Evolutionary conservation across 352 stramenopile genomes (phyloP).

Genomic region (Phytophthora aleatoria): DNA sequence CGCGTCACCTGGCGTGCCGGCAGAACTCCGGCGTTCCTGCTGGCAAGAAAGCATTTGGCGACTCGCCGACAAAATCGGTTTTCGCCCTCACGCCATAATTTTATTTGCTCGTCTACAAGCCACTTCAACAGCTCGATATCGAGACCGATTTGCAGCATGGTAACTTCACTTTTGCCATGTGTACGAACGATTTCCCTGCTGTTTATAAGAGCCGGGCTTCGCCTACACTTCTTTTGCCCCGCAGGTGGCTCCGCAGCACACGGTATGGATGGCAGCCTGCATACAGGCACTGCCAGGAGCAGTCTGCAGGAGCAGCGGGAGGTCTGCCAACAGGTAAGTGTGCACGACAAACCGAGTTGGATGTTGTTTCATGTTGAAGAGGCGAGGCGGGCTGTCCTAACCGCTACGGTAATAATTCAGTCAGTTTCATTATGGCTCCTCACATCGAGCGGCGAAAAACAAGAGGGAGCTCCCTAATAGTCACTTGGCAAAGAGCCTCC

Average conservation of each 20-base stretch:
- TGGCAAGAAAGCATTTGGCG: conserved; percentile 11
- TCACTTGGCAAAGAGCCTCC: conserved; percentile 24
- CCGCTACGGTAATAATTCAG: conserved; percentile 7
- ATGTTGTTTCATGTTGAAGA: conserved; percentile 13
- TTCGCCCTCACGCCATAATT: not conserved
- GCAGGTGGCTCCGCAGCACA: conserved; percentile 19
- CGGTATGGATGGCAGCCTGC: conserved; percentile 25
- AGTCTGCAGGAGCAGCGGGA: conserved; percentile 17
- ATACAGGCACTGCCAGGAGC: conserved; percentile 3
- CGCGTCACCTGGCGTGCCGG: conserved; percentile 12
- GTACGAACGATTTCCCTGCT: conserved; percentile 4
- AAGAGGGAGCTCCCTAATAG: not conserved
- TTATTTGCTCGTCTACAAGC: conserved; percentile 11
- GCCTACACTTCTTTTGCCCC: conserved; percentile 19
- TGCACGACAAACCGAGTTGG: not conserved
- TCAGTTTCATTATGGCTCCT: conserved; percentile 20
- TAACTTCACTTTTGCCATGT: conserved; percentile 7
- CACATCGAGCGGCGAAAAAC: conserved; percentile 6
- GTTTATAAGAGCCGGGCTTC: conserved; percentile 18
- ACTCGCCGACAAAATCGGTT: conserved; percentile 6
- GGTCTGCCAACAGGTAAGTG: conserved; percentile 1
- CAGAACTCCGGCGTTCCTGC: conserved; percentile 15
- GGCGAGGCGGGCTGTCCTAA: conserved; percentile 17
- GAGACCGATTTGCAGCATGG: not conserved
- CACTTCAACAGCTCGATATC: conserved; percentile 16